A percentile compares a stretch with the other conserved stretches of the same genome.
phyloP scores from a whole-genome alignment of 148 eudicot genomes.

The Fallopia convolvulus region DNA sequence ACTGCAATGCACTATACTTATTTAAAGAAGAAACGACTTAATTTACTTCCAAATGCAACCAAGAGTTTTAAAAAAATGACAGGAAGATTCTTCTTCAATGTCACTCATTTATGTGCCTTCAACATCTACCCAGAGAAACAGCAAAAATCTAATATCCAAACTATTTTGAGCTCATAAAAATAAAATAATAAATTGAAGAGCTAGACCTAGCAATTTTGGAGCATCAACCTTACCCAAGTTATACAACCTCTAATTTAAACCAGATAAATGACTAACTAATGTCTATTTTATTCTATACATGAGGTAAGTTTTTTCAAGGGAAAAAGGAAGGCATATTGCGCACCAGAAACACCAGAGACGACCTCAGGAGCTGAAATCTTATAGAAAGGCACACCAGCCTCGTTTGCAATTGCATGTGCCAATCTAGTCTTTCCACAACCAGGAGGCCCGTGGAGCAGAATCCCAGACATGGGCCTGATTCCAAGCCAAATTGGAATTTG shows the following conservation, averaged over 20 bases:
- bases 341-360: slow-evolving; percentile 92
- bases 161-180: background rate
- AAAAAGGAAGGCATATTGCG: background rate
- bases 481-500: slow-evolving; percentile 30
- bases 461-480: slow-evolving; percentile 53
- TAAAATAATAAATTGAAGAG: background rate
- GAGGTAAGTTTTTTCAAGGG: background rate
- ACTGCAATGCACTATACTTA: too few species aligned
- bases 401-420: slow-evolving; percentile 93
- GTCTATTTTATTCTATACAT: background rate
- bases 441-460: slow-evolving; percentile 84
- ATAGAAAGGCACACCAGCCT: slow-evolving; percentile 68
- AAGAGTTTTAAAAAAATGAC: background rate
- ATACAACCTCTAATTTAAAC: background rate
- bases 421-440: slow-evolving; percentile 94
- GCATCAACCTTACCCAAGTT: background rate
- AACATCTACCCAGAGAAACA: background rate
- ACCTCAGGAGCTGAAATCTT: slow-evolving; percentile 78
- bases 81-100: background rate
- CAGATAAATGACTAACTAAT: background rate
- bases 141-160: background rate
- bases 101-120: background rate
- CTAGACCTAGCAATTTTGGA: background rate
- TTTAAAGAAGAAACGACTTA: too few species aligned
- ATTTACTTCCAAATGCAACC: background rate